Percentiles rank a stretch among this genome's conserved stretches.
phyloP scores from a whole-genome alignment of 192 early-diverging fungal species.

The Linnemannia exigua region DNA sequence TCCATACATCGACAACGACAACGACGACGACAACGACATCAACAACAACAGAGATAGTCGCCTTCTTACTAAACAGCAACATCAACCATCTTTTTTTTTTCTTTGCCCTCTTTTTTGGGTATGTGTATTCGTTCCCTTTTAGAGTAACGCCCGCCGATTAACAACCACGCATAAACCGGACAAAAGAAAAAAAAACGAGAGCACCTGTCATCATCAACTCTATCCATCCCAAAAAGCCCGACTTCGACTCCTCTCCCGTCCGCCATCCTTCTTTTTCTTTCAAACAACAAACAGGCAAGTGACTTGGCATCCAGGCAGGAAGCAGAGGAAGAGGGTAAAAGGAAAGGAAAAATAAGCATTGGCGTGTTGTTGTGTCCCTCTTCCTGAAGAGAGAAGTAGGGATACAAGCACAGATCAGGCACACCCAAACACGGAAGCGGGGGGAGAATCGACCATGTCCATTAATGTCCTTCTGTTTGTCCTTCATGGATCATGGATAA shows the following conservation, averaged over 20 bases:
- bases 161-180: constrained; percentile 10
- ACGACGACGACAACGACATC: background rate
- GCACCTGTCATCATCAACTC: constrained; percentile 45
- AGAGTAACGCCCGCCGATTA: constrained; percentile 11
- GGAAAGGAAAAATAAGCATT: constrained; percentile 21
- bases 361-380: background rate
- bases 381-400: background rate
- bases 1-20: background rate
- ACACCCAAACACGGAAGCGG: background rate
- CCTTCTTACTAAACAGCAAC: background rate
- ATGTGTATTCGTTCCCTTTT: background rate
- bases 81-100: background rate
- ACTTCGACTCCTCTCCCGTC: background rate
- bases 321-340: constrained; percentile 19
- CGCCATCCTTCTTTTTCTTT: background rate
- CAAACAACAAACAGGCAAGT: constrained; percentile 11
- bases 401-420: constrained; percentile 1
- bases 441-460: background rate
- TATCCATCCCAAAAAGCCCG: constrained; percentile 41
- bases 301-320: constrained; percentile 6
- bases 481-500: background rate
- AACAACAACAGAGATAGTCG: background rate
- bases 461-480: background rate
- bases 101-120: background rate
- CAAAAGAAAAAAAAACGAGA: constrained; percentile 24